Base-by-base conservation (phyloP, 1,139 yeast genomes). In the Yamadazyma siamensis region DNA sequence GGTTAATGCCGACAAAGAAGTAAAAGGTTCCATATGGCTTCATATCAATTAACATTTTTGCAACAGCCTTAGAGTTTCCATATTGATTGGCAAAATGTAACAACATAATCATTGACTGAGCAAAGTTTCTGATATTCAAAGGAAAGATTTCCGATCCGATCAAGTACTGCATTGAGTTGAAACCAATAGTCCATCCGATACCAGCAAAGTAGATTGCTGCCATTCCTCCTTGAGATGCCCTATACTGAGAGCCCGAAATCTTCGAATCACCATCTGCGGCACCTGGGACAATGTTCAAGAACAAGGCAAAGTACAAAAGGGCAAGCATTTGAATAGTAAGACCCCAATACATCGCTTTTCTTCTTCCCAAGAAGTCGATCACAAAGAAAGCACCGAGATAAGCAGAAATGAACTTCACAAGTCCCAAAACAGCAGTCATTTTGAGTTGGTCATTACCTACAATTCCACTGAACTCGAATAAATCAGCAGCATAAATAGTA, bases 131-230 rank as follows among this genome's bases (percentile, higher is more conserved):
- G 26, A 69, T 59, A 36, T 65, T 60, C 44, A 73, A 55, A 12
- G 80, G 80, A 46, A 74, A 65, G 28, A 75, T 62, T 46, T 75
- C 80, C n/a, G 77, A 61, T 31, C 73, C 74, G 41, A 75, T 52
- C 40, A 75, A 59, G 43, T 74, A 75, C 46, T 74, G 80, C 29
- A 73, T 55, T 3, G 71, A 57, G 50, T 75, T 75, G 65, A 71
- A 75, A n/a, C 80, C 80, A 54, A 73, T 47, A 10, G 75, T 65
- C 80, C 80, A 75, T 13, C 79, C 80, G 8, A 61, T 54, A 32
- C 80, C 80, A 25, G 66, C 56, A 26, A 74, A 40, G 47, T 60
- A 74, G 23, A 75, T 48, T 26, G 74, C 62, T 0, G 76, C 74
- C 34, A 71, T 49, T 2, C 77, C 77, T 32, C 61, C 74, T 28